Evolutionary conservation across 2,329 filamentous ascomycete genomes (phyloP), one percentile per base, ranked within the genome.

Genomic region (Malbranchea zuffiana): DNA sequence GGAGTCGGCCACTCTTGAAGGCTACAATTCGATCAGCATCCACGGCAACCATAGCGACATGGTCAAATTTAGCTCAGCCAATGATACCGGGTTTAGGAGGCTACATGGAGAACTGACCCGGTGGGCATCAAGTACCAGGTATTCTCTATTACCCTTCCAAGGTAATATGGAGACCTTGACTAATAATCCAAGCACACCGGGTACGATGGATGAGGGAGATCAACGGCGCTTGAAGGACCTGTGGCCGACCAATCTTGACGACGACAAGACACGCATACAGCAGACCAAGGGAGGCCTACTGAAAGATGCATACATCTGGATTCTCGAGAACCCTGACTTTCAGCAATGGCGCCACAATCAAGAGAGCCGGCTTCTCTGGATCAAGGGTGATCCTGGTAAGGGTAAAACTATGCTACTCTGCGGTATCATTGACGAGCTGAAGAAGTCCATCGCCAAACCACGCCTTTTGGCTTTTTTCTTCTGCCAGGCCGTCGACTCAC

Each of bases 341-440:
- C 19, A 36, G 6, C 20, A 27, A 28, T 54, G 50, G 50, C 26
- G 26, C n/a, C n/a, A n/a, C n/a, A n/a, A n/a, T n/a, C n/a, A n/a
- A n/a, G n/a, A n/a, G n/a, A n/a, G n/a, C n/a, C n/a, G n/a, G n/a
- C n/a, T n/a, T 5, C 50, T 63, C n/a, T 63, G 59, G 60, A 55
- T 63, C 18, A 51, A 51, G 33, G 59, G 51, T 6, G 53, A 54
- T 28, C 48, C 56, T 28, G 57, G 56, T 4, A 60, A 62, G 39
- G 59, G 60, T 12, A 63, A 62, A 44, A 63, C 59, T 5, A 63
- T 63, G 59, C 44, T 61, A 8, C 44, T 58, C 1, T 53, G 49
- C 24, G 53, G 50, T 15, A 47, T 60, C 10, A 52, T 61, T 18
- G 45, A 56, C 31, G 30, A 47, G 33, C 37, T 55, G 13, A 23